Evolutionary conservation across 176 grass and related monocot genomes (phyloP).

Genomic region (Carex littledalei): DNA sequence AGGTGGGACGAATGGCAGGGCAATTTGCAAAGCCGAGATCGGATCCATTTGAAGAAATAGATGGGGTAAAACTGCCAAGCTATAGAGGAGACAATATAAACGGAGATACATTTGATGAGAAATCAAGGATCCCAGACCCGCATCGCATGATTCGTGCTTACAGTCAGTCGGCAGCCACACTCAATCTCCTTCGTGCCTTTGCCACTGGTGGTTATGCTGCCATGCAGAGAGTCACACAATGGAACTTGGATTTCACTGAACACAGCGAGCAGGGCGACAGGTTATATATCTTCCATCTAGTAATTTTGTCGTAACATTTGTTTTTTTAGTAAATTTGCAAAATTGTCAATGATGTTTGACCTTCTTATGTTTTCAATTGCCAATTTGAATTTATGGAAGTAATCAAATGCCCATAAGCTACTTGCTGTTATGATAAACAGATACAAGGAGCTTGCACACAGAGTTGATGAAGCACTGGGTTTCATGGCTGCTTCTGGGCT

Average conservation of each 20-base stretch:
- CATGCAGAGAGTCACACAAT: conserved; percentile 88
- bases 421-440: conserved; percentile 41
- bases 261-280: conserved; percentile 84
- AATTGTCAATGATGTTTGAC: conserved; percentile 12
- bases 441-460: conserved; percentile 82
- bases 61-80: conserved; percentile 81
- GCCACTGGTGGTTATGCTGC: conserved; percentile 88
- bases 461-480: conserved; percentile 84
- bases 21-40: conserved; percentile 95
- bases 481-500: conserved; percentile 87
- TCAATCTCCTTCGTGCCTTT: conserved; percentile 84
- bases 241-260: conserved; percentile 93
- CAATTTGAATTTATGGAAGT: not conserved
- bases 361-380: not conserved
- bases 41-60: conserved; percentile 58
- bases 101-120: conserved; percentile 70
- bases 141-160: conserved; percentile 85
- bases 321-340: not conserved
- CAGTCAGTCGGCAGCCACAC: conserved; percentile 73
- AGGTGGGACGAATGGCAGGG: conserved; percentile 93
- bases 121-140: conserved; percentile 68
- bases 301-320: not conserved
- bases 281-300: conserved; percentile 20
- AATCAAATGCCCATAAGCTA: not conserved
- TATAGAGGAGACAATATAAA: conserved; percentile 95